Conservation (phyloP, 2,329 filamentous ascomycete species). For the Sphaerulina vaccinii region DNA sequence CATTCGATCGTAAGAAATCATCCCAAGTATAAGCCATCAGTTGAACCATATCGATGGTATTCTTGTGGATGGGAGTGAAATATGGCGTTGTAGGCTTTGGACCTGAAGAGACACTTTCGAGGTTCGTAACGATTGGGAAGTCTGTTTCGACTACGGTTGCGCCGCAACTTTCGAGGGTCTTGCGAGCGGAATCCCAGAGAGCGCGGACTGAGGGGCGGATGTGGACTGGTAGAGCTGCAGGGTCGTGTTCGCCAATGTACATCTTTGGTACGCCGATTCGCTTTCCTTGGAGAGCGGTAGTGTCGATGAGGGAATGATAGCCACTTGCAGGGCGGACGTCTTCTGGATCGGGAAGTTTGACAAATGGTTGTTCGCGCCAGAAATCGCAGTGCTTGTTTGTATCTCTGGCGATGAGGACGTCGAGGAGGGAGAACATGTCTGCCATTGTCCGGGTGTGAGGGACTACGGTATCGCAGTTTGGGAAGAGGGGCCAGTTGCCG, state of each 20-base stretch:
- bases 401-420: conserved; percentile 50
- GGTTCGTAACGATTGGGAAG: conserved; percentile 49
- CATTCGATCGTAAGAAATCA: conserved; percentile 49
- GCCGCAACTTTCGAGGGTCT: conserved; percentile 43
- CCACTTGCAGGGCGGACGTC: conserved; percentile 39
- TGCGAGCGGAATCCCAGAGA: conserved; percentile 37
- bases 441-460: conserved; percentile 53
- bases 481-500: conserved; percentile 56
- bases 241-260: conserved; percentile 48
- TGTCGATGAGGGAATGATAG: conserved; percentile 33
- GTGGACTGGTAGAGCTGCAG: conserved; percentile 37
- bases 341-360: conserved; percentile 42
- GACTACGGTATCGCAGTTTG: conserved; percentile 56
- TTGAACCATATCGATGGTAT: conserved; percentile 48
- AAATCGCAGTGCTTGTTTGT: conserved; percentile 49
- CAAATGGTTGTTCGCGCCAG: conserved; percentile 52
- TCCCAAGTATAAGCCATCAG: conserved; percentile 55
- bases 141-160: conserved; percentile 47
- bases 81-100: conserved; percentile 37
- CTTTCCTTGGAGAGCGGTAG: conserved; percentile 43
- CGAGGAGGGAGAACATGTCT: conserved; percentile 53
- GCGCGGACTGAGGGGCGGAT: conserved; percentile 42
- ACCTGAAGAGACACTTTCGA: conserved; percentile 47
- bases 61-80: conserved; percentile 39
- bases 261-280: conserved; percentile 53